These are phyloP conservation scores for Fusarium fujikuroi DNA, from an alignment of 2,329 filamentous ascomycete species.

Conservation along the genomic window DNA sequence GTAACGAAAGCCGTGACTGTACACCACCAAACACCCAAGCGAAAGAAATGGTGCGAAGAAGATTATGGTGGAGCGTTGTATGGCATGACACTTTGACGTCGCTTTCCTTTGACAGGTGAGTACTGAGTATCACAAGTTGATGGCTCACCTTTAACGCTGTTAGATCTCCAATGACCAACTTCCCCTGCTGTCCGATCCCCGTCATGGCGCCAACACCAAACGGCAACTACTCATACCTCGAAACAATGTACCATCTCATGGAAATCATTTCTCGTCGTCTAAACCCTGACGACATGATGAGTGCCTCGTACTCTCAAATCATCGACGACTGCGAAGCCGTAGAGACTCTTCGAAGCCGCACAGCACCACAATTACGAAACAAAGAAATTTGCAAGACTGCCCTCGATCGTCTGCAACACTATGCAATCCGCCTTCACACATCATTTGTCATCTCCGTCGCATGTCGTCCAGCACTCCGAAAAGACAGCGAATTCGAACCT, in stretches of 20 bases:
- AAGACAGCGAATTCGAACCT: slow-evolving; percentile 62
- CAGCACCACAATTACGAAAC: slow-evolving; percentile 63
- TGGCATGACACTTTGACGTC: slow-evolving; percentile 76
- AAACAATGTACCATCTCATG: slow-evolving; percentile 73
- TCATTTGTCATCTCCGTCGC: slow-evolving; percentile 73
- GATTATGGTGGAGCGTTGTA: slow-evolving; percentile 72
- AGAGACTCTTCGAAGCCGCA: slow-evolving; percentile 61
- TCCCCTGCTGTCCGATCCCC: slow-evolving; percentile 66
- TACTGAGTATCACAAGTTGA: background rate
- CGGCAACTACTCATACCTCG: slow-evolving; percentile 67
- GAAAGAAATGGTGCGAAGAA: slow-evolving; percentile 66
- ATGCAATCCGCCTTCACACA: slow-evolving; percentile 71
- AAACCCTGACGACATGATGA: slow-evolving; percentile 63
- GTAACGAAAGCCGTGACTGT: slow-evolving; percentile 58
- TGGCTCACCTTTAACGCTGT: slow-evolving; percentile 9
- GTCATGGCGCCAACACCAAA: slow-evolving; percentile 53
- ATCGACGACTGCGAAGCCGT: slow-evolving; percentile 66
- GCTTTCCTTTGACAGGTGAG: slow-evolving; percentile 71
- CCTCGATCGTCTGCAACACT: slow-evolving; percentile 71
- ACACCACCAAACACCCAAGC: slow-evolving; percentile 56
- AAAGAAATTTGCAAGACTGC: slow-evolving; percentile 73
- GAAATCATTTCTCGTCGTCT: slow-evolving; percentile 68
- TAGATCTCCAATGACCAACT: slow-evolving; percentile 71
- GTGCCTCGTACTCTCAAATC: slow-evolving; percentile 64
- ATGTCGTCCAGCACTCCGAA: slow-evolving; percentile 69